These are phyloP conservation scores for Pythium biforme DNA, from an alignment of 352 stramenopile species.

Conservation along the genomic window DNA sequence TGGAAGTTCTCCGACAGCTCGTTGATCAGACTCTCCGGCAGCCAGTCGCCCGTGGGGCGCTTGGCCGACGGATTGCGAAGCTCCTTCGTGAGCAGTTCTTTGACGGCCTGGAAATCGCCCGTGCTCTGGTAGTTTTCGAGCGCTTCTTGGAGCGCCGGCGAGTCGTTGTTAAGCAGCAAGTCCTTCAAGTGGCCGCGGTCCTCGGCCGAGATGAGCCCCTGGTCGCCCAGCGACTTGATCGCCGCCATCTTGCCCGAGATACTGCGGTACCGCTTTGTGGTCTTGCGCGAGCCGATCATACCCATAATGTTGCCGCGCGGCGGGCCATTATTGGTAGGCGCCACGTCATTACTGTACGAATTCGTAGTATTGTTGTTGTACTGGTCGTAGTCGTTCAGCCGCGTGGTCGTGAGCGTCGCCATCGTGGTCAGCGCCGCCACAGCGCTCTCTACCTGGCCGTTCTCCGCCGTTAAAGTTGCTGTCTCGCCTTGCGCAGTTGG, in stretches of 20 bases:
- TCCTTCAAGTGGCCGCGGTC: conserved; percentile 74
- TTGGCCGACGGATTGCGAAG: conserved; percentile 64
- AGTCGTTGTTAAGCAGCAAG: conserved; percentile 78
- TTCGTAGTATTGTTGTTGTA: not conserved
- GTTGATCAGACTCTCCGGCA: conserved; percentile 76
- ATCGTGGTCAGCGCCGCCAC: conserved; percentile 20
- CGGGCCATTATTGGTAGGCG: conserved; percentile 18
- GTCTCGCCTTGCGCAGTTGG: not conserved
- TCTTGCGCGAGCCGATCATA: conserved; percentile 36
- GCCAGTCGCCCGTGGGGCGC: conserved; percentile 66
- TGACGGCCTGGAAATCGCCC: conserved; percentile 72
- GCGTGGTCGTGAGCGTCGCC: conserved; percentile 11
- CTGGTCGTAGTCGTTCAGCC: conserved; percentile 20
- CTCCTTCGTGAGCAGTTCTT: conserved; percentile 64
- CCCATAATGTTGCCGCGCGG: conserved; percentile 24
- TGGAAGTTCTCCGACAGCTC: conserved; percentile 65
- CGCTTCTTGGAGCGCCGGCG: conserved; percentile 66
- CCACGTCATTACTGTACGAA: not conserved
- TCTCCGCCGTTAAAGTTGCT: not conserved
- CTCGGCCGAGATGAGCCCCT: conserved; percentile 67
- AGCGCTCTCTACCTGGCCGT: not conserved
- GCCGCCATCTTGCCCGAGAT: conserved; percentile 82
- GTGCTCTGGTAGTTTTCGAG: conserved; percentile 78
- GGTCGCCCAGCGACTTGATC: conserved; percentile 76
- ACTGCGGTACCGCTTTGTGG: conserved; percentile 72